Percentiles rank a stretch among this genome's conserved stretches.
phyloP scores from a whole-genome alignment of 805 yeast genomes.

The Yarrowia alimentaria region DNA sequence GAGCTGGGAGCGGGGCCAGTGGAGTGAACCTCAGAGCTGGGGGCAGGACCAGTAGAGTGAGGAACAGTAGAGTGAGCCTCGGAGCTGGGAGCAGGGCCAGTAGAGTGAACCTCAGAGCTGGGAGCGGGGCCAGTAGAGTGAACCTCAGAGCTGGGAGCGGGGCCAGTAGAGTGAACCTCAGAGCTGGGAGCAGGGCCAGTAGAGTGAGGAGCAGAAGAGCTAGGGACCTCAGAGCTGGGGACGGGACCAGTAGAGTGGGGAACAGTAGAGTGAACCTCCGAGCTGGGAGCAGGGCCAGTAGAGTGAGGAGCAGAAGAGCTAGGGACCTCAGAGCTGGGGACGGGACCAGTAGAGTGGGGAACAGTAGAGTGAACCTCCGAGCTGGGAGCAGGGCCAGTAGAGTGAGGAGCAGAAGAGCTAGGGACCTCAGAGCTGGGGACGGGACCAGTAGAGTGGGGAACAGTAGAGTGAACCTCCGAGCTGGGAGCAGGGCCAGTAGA shows the following conservation, averaged over 20 bases:
- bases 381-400: background rate
- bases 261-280: background rate
- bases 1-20: background rate
- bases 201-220: no score
- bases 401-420: background rate
- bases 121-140: background rate
- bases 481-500: no score
- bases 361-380: background rate
- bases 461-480: background rate
- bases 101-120: background rate
- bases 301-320: background rate
- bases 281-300: background rate
- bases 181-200: background rate
- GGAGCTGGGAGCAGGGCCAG: background rate
- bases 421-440: no score
- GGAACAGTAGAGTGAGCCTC: background rate
- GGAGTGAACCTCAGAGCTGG: background rate
- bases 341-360: background rate
- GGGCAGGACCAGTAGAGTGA: background rate
- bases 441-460: background rate
- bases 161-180: background rate
- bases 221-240: no score
- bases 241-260: no score
- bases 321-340: background rate
- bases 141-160: conserved; percentile 1